Conservation (phyloP, 2,329 filamentous ascomycete species). For the Botrytis hyacinthi region DNA sequence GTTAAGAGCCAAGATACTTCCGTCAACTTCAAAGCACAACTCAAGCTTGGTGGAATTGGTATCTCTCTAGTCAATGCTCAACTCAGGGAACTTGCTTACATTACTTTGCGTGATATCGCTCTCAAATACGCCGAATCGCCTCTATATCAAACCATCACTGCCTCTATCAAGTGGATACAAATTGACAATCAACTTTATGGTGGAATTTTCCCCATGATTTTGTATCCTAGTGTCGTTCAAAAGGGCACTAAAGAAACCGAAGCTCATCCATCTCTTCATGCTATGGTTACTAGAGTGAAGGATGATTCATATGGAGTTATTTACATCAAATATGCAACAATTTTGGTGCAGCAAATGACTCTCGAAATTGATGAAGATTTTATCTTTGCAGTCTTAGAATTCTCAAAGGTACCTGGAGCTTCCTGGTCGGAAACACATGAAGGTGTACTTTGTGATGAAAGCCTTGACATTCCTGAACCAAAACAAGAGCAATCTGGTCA, state of each 20-base stretch:
- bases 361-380: conserved; percentile 97
- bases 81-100: conserved; percentile 85
- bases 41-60: conserved; percentile 86
- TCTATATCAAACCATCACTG: conserved; percentile 85
- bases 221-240: conserved; percentile 96
- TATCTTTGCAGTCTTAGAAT: conserved; percentile 92
- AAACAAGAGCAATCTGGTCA: conserved; percentile 79
- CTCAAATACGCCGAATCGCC: conserved; percentile 91
- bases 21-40: conserved; percentile 82
- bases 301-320: conserved; percentile 97
- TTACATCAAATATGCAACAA: conserved; percentile 96
- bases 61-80: conserved; percentile 92
- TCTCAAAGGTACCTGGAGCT: conserved; percentile 86
- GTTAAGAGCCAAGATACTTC: conserved; percentile 89
- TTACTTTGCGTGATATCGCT: conserved; percentile 89
- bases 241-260: conserved; percentile 95
- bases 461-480: conserved; percentile 88
- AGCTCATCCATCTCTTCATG: conserved; percentile 89
- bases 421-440: conserved; percentile 77
- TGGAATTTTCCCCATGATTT: conserved; percentile 93
- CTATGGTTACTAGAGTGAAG: conserved; percentile 90
- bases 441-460: conserved; percentile 84
- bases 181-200: conserved; percentile 98
- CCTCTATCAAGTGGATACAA: conserved; percentile 97
- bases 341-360: conserved; percentile 96